A percentile compares a stretch with the other conserved stretches of the same genome.
phyloP scores from a whole-genome alignment of 1,139 yeast species.

The Sugiyamaella castrensis region DNA sequence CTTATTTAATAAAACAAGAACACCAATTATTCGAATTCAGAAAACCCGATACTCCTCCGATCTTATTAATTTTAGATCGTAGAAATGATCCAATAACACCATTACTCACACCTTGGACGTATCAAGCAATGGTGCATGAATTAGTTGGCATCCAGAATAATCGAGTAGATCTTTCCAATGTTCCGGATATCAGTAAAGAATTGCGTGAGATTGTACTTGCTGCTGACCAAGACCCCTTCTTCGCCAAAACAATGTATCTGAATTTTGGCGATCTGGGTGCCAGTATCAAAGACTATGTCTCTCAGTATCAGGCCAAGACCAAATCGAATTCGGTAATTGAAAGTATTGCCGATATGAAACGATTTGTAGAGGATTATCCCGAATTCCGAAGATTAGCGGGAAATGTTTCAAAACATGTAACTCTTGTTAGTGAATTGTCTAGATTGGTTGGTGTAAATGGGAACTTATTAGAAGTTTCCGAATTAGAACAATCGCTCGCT shows the following conservation, averaged over 20 bases:
- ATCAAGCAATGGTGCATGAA: conserved; percentile 97
- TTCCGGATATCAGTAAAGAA: conserved; percentile 47
- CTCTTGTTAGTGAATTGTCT: conserved; percentile 82
- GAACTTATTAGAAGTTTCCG: conserved; percentile 81
- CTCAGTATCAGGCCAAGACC: conserved; percentile 75
- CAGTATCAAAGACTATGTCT: conserved; percentile 78
- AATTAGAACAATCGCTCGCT: conserved; percentile 80
- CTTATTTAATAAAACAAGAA: conserved; percentile 38
- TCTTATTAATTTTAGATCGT: conserved; percentile 76
- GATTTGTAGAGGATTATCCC: conserved; percentile 87
- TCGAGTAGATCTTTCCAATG: conserved; percentile 60
- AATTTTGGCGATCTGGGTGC: conserved; percentile 96
- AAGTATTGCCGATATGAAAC: conserved; percentile 83
- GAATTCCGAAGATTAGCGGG: conserved; percentile 85
- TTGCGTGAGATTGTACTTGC: conserved; percentile 60
- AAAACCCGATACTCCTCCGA: conserved; percentile 63
- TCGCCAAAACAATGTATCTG: conserved; percentile 72
- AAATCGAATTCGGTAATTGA: conserved; percentile 68
- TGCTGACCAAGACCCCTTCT: conserved; percentile 71
- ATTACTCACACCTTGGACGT: conserved; percentile 91
- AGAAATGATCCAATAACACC: conserved; percentile 93
- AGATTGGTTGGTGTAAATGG: conserved; percentile 54
- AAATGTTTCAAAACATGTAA: conserved; percentile 91
- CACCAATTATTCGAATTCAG: conserved; percentile 62
- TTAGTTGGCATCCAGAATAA: conserved; percentile 77